phyloP scores from a whole-genome alignment of 208 protist species.

The Leishmania turanica region DNA sequence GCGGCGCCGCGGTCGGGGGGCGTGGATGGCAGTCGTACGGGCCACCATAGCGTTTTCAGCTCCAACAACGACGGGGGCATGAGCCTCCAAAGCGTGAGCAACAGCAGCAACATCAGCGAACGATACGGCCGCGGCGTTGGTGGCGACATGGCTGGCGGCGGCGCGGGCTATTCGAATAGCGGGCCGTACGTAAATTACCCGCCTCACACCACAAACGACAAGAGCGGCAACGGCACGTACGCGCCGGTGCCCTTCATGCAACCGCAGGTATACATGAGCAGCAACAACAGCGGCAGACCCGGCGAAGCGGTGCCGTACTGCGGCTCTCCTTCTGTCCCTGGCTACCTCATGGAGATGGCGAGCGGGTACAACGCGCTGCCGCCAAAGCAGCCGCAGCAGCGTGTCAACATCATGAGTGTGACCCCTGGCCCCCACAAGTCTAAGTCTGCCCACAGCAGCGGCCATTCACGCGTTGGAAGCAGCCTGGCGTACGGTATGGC shows the following conservation, averaged over 20 bases:
- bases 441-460: neutral
- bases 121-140: neutral
- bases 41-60: neutral
- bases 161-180: neutral
- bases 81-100: neutral
- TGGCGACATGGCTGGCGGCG: neutral
- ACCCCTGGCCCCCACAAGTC: neutral
- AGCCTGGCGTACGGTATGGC: neutral
- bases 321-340: neutral
- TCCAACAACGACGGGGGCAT: neutral
- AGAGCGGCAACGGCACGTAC: neutral
- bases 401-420: neutral
- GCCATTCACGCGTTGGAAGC: neutral
- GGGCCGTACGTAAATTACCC: neutral
- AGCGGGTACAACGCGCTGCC: neutral
- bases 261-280: neutral
- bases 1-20: neutral
- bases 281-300: neutral
- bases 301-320: neutral
- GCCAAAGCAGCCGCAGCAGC: constrained; percentile 1
- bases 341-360: constrained; percentile 1
- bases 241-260: constrained; percentile 1
- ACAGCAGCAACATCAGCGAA: neutral
- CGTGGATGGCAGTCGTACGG: neutral
- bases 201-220: neutral